Conservation (phyloP, 345 rosid genomes). For the Chamaenerion angustifolium region DNA sequence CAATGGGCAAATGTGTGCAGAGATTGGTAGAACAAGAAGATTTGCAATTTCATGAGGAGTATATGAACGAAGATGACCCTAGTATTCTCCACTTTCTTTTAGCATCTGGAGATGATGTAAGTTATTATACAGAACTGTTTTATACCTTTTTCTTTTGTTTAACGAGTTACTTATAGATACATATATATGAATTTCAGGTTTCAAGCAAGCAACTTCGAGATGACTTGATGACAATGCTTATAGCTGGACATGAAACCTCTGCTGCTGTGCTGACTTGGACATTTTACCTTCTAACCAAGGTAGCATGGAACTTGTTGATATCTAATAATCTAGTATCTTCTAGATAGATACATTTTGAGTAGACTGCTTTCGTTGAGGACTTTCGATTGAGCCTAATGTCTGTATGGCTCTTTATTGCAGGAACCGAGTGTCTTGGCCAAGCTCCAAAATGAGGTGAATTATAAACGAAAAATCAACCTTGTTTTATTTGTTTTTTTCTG, state of each 20-base stretch:
- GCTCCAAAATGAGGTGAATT: slow-evolving; percentile 74
- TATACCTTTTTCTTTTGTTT: slow-evolving; percentile 5
- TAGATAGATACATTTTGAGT: no score
- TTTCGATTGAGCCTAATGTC: not conserved
- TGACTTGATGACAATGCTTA: slow-evolving; percentile 97
- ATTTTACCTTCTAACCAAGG: slow-evolving; percentile 75
- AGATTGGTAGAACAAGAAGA: slow-evolving; percentile 93
- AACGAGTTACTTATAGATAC: not conserved
- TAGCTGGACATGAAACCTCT: slow-evolving; percentile 97
- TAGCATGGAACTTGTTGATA: slow-evolving; percentile 6
- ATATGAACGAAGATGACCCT: slow-evolving; percentile 91
- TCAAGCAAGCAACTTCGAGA: slow-evolving; percentile 95
- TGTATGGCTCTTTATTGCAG: slow-evolving; percentile 25
- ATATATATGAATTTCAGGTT: slow-evolving; percentile 33
- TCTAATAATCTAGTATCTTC: not conserved
- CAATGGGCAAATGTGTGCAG: slow-evolving; percentile 17
- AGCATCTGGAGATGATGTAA: slow-evolving; percentile 92
- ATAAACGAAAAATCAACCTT: not conserved
- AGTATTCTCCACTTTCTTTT: slow-evolving; percentile 91
- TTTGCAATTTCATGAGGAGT: slow-evolving; percentile 78
- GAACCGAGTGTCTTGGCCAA: slow-evolving; percentile 66
- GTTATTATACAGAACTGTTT: slow-evolving; percentile 6
- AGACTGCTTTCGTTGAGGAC: no score
- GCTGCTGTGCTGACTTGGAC: slow-evolving; percentile 98
- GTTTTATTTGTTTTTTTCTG: slow-evolving; percentile 8